Evolutionary conservation across 2,329 filamentous ascomycete species (phyloP).

Genomic region (Phaeosphaeria sp.): DNA sequence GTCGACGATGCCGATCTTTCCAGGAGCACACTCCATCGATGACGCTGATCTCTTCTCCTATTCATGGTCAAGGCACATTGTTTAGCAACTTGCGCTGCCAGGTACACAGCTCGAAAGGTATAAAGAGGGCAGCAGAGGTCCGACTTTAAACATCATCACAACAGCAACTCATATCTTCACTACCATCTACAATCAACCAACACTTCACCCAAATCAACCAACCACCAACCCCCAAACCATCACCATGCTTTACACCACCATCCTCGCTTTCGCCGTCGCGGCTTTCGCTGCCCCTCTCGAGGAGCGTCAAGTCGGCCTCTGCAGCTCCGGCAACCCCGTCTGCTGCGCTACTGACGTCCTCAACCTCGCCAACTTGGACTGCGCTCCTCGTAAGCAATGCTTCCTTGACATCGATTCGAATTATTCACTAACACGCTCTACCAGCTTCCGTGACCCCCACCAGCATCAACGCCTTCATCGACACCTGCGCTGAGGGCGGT

Average conservation of each 20-base stretch:
- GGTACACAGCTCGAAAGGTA: conserved; percentile 25
- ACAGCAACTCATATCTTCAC: conserved; percentile 23
- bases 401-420: background rate
- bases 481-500: conserved; percentile 56
- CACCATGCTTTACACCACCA: conserved; percentile 46
- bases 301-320: conserved; percentile 43
- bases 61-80: conserved; percentile 4
- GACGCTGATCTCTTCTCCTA: conserved; percentile 26
- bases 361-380: conserved; percentile 64
- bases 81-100: conserved; percentile 6
- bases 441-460: conserved; percentile 48
- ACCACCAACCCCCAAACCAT: conserved; percentile 15
- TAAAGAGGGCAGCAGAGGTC: conserved; percentile 34
- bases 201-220: conserved; percentile 17
- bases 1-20: conserved; percentile 27
- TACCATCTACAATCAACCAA: conserved; percentile 17
- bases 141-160: conserved; percentile 31
- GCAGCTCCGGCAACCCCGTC: conserved; percentile 50
- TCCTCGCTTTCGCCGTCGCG: conserved; percentile 40
- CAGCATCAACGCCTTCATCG: conserved; percentile 53
- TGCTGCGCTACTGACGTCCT: conserved; percentile 70
- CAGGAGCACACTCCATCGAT: conserved; percentile 17
- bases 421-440: conserved; percentile 17
- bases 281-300: conserved; percentile 41
- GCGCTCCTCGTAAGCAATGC: conserved; percentile 57